Evolutionary conservation across 768 basidiomycete genomes (phyloP), one percentile per base, ranked within the genome.

Genomic region (Boletus rufocinnamomeus): DNA sequence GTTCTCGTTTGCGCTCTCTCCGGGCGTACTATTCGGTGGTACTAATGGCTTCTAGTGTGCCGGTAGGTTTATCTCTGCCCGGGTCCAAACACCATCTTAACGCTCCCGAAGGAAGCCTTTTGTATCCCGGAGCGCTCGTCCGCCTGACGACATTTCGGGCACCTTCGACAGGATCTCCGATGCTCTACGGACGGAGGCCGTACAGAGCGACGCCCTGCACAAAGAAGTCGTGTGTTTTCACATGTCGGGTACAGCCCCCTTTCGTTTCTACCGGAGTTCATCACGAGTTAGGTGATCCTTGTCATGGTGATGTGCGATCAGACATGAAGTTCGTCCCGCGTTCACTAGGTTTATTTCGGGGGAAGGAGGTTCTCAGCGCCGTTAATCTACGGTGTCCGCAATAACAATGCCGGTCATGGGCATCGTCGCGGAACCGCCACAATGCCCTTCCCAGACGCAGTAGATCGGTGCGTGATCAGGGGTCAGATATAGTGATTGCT

Each of bases 341-440:
- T 47, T 43, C 59, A 40, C 27, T 38, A 17, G 44, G 21, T 43
- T 43, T 53, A 50, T 60, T 66, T 63, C 50, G 52, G 54, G 35
- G 47, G 37, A 41, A 58, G 51, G 59, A 41, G 35, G 50, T 49
- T 50, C 34, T 23, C 55, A 50, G 57, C 40, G 27, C 60, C 66
- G 55, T 70, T 68, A 49, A 70, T 68, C 57, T 57, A 52, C 25
- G 43, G 56, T 55, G 57, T 55, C 67, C 69, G 69, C 69, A 63
- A 58, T 30, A 2, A 63, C 59, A 41, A 60, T 52, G 55, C 68
- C 69, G 69, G 69, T 56, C 66, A 46, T 65, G 46, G 37, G 34
- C 56, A 41, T 57, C 54, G 46, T 66, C 43, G 56, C 61, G 66
- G 68, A 69, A 65, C 66, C 63, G 69, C 69, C 67, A 70, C 67